Evolutionary conservation across 2,329 filamentous ascomycete species (phyloP).

Genomic region (Fusarium continuum): DNA sequence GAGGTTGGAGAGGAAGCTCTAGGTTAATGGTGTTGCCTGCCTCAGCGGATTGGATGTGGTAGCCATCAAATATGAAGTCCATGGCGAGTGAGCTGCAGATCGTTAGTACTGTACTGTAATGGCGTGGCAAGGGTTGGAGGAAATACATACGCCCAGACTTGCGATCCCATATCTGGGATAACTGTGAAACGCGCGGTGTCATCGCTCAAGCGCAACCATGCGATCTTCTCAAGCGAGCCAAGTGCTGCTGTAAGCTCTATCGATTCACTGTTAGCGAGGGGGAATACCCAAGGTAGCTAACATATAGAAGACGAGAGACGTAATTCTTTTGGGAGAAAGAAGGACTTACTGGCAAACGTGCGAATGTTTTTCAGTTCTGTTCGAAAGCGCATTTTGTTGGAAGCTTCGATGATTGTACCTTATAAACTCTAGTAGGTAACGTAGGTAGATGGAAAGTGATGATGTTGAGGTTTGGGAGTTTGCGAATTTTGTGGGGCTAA

Average conservation of each 20-base stretch:
- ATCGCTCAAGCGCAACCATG: slow-evolving; percentile 90
- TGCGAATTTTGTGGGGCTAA: slow-evolving; percentile 26
- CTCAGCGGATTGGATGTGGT: slow-evolving; percentile 86
- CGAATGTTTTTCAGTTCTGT: slow-evolving; percentile 72
- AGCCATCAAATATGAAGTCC: slow-evolving; percentile 88
- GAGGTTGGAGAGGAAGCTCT: slow-evolving; percentile 86
- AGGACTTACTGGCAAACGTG: slow-evolving; percentile 67
- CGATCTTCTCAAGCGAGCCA: slow-evolving; percentile 78
- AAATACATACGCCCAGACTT: slow-evolving; percentile 85
- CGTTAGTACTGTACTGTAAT: slow-evolving; percentile 18
- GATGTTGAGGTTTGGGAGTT: slow-evolving; percentile 21
- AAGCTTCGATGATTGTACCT: not conserved
- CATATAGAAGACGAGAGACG: too few relatives aligned
- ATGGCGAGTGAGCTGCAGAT: slow-evolving; percentile 63
- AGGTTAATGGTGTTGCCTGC: slow-evolving; percentile 91
- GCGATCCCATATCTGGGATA: slow-evolving; percentile 91
- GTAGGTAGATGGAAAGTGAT: slow-evolving; percentile 3
- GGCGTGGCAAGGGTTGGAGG: not conserved
- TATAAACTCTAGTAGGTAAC: slow-evolving; percentile 1
- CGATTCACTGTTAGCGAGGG: slow-evolving; percentile 2
- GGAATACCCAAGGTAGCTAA: too few relatives aligned
- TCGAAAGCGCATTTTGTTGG: slow-evolving; percentile 68
- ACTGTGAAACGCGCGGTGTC: slow-evolving; percentile 92
- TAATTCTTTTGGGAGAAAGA: too few relatives aligned
- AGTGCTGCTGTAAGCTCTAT: slow-evolving; percentile 71